Evolutionary conservation across 495 filamentous ascomycete species (phyloP).

Genomic region (Apodospora peruviana): DNA sequence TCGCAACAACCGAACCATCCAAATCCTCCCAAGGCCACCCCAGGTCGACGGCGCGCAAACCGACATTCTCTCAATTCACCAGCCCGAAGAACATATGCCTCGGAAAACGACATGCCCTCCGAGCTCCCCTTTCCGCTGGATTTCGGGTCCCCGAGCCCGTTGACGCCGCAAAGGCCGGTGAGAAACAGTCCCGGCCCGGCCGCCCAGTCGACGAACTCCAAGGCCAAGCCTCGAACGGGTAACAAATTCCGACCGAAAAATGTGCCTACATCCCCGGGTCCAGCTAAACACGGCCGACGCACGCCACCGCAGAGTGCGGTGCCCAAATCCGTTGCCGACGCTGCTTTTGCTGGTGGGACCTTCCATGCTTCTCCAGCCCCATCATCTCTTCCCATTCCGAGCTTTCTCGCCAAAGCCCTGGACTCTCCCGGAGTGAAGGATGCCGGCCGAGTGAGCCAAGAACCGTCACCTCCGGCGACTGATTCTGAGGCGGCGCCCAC

Average conservation of each 20-base stretch:
- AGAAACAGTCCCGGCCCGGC: conserved; percentile 17
- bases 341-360: conserved; percentile 84
- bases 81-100: conserved; percentile 39
- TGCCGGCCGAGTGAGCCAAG: conserved; percentile 20
- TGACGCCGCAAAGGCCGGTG: conserved; percentile 31
- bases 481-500: conserved; percentile 41
- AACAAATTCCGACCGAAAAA: conserved; percentile 26
- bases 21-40: conserved; percentile 25
- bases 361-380: conserved; percentile 95
- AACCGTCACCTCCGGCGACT: conserved; percentile 33
- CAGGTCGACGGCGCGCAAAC: conserved; percentile 36
- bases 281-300: conserved; percentile 25
- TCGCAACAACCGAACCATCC: conserved; percentile 9
- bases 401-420: conserved; percentile 79
- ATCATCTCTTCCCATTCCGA: conserved; percentile 87
- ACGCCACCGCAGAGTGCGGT: conserved; percentile 33
- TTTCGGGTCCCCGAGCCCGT: conserved; percentile 19
- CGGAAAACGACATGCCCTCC: conserved; percentile 40
- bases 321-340: conserved; percentile 35
- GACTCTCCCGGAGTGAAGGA: conserved; percentile 46
- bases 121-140: conserved; percentile 17
- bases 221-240: conserved; percentile 27
- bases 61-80: conserved; percentile 27
- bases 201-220: conserved; percentile 17
- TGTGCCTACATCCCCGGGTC: conserved; percentile 28